phyloP scores from a whole-genome alignment of 2,329 filamentous ascomycete species.

The Trematosphaeria pertusa region DNA sequence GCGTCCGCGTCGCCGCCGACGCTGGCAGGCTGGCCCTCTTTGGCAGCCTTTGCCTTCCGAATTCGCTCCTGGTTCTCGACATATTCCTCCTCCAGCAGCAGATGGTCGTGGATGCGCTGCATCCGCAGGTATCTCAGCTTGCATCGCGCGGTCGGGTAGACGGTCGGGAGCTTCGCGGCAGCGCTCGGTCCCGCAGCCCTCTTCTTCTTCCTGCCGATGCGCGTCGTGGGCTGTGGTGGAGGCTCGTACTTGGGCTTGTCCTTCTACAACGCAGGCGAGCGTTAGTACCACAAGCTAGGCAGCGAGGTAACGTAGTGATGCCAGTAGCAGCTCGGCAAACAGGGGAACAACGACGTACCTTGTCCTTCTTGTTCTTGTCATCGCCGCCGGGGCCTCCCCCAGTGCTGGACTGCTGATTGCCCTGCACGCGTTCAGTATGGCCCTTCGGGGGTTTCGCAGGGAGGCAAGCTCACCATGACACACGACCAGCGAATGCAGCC shows the following conservation, averaged over 20 bases:
- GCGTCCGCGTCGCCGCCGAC: slow-evolving; percentile 74
- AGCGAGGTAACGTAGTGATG: slow-evolving; percentile 13
- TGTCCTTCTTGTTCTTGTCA: slow-evolving; percentile 89
- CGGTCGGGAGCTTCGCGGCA: slow-evolving; percentile 89
- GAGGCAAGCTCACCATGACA: slow-evolving; percentile 42
- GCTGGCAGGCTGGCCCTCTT: slow-evolving; percentile 63
- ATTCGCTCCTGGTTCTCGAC: slow-evolving; percentile 98
- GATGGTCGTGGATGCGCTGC: slow-evolving; percentile 97
- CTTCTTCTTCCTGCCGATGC: slow-evolving; percentile 98
- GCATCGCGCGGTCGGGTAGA: slow-evolving; percentile 96
- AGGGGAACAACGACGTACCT: slow-evolving; percentile 44
- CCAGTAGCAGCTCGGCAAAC: not conserved
- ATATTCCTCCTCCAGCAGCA: slow-evolving; percentile 96
- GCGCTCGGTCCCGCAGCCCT: slow-evolving; percentile 92
- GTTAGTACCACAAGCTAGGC: slow-evolving; percentile 22
- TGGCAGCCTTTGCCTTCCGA: slow-evolving; percentile 81
- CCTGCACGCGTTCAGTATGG: slow-evolving; percentile 61
- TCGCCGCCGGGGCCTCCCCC: slow-evolving; percentile 74
- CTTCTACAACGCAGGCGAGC: slow-evolving; percentile 67
- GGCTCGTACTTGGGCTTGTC: slow-evolving; percentile 99
- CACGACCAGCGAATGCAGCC: slow-evolving; percentile 21
- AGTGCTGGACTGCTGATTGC: slow-evolving; percentile 87
- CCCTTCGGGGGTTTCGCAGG: slow-evolving; percentile 17
- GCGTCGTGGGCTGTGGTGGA: slow-evolving; percentile 93
- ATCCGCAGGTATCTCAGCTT: slow-evolving; percentile 96